Evolutionary conservation across 2,329 filamentous ascomycete species (phyloP), one percentile per base, ranked within the genome.

Genomic region (Samsoniella hepiali): DNA sequence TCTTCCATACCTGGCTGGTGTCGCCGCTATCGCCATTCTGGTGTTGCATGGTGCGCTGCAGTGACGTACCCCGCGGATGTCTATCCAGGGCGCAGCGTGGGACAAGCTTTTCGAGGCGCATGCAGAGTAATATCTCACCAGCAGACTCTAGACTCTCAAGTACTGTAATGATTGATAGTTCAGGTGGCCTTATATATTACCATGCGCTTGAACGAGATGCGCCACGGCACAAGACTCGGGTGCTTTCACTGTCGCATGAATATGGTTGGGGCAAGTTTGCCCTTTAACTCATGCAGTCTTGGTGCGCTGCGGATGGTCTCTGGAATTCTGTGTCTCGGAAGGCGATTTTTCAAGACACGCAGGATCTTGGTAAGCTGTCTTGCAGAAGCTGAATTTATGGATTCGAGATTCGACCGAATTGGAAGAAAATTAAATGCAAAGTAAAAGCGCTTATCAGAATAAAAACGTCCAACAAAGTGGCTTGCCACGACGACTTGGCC

Each of bases 1-100:
- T 82, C 70, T 86, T 87, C 88, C 89, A 93, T 50, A 62, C 32
- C 9, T n/a, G 65, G 91, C 75, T 15, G 6, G 22, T n/a, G 45
- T 27, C 34, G 38, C 8, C 13, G 53, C 11, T 32, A 15, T 38
- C 86, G 66, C 82, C 81, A 69, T 88, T 53, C n/a, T 53, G 44
- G n/a, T 36, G 34, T 3, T 8, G 13, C 55, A 58, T 58, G 36
- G 45, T 31, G 15, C 27, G 29, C 45, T 53, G 38, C 27, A 29
- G 32, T 57, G 36, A 53, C 17, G 11, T 53, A 38, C 44, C 38
- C 15, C 31, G 38, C 34, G 40, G 44, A 15, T 44, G 8, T 32
- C n/a, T 38, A 1, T 31, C 13, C 34, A n/a, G 11, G 13, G 3
- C 10, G 6, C n/a, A 38, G n/a, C 49, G 29, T 13, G 11, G 13